Evolutionary conservation across 2,329 filamentous ascomycete genomes (phyloP), one percentile per base, ranked within the genome.

Genomic region (Aspergillus hiratsukae): DNA sequence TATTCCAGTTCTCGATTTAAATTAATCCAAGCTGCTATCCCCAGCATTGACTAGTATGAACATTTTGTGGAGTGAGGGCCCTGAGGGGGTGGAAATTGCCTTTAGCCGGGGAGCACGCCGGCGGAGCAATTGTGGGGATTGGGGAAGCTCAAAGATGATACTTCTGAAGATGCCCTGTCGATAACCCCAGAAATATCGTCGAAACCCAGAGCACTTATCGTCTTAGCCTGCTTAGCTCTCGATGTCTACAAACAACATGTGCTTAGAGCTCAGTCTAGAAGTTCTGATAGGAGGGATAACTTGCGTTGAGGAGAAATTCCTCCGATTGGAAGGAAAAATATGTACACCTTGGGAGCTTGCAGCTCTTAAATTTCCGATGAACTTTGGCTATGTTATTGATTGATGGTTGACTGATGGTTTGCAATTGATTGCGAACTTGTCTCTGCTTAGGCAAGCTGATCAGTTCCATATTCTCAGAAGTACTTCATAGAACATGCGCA

Each of bases 201-300:
- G 10, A 45, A 45, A 21, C 10, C 19, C 21, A 23, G 19, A 14
- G 19, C n/a, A 23, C 21, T 45, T 23, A 23, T 11, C 2, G 5
- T 2, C 19, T 23, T 19, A 23, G n/a, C 17, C 9, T 10, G 1
- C 41, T 49, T 19, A 19, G 23, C 27, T 17, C 41, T 27, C 17
- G 14, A 31, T 21, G 6, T n/a, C 14, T 48, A 43, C n/a, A n/a
- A n/a, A n/a, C n/a, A 31, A 19, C 14, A 31, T 41, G 51, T 27
- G 23, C 52, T 9, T 45, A 11, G 41, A 17, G 11, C 14, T 17
- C 31, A 7, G 6, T 23, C 3, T 21, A 10, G n/a, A 23, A 31
- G 35, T 28, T 48, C 54, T 62, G 59, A 62, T 62, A 63, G 59
- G 61, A 58, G 61, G 59, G 52, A 58, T 55, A 61, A 60, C 48